Percentiles rank a stretch among this genome's conserved stretches.
phyloP scores from a whole-genome alignment of 768 basidiomycete species.

The Trametes gibbosa region DNA sequence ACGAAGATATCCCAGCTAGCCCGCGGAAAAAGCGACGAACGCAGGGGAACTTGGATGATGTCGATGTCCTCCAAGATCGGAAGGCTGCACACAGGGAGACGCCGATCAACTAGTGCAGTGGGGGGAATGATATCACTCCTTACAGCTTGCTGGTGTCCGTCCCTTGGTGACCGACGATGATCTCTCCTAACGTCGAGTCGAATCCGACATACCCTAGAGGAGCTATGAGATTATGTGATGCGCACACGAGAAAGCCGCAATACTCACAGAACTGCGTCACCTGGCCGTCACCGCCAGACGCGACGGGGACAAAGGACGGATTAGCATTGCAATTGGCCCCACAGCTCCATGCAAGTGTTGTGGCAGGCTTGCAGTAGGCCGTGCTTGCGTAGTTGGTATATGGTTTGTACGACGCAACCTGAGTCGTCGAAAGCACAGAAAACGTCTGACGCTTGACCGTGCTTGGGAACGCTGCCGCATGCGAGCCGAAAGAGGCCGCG shows the following conservation, averaged over 20 bases:
- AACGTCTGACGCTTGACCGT: slow-evolving; percentile 20
- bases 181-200: slow-evolving; percentile 37
- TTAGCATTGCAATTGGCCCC: slow-evolving; percentile 45
- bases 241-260: background rate
- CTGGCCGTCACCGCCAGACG: slow-evolving; percentile 46
- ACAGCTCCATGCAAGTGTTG: slow-evolving; percentile 30
- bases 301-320: slow-evolving; percentile 44
- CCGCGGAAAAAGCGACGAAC: slow-evolving; percentile 48
- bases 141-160: slow-evolving; percentile 35
- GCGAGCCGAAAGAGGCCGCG: background rate
- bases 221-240: background rate
- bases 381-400: slow-evolving; percentile 32
- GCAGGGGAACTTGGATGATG: slow-evolving; percentile 34
- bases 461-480: background rate
- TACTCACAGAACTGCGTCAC: slow-evolving; percentile 41
- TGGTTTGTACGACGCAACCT: slow-evolving; percentile 29
- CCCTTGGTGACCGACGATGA: slow-evolving; percentile 39
- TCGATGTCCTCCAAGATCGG: slow-evolving; percentile 43
- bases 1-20: slow-evolving; percentile 38
- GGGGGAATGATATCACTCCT: background rate
- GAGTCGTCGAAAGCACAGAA: slow-evolving; percentile 22
- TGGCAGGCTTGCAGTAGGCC: slow-evolving; percentile 30
- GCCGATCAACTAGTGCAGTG: background rate
- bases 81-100: slow-evolving; percentile 24
- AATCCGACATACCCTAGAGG: slow-evolving; percentile 53